These are phyloP conservation scores for Russula brevipes DNA, from an alignment of 768 basidiomycete genomes.

Conservation along the genomic window DNA sequence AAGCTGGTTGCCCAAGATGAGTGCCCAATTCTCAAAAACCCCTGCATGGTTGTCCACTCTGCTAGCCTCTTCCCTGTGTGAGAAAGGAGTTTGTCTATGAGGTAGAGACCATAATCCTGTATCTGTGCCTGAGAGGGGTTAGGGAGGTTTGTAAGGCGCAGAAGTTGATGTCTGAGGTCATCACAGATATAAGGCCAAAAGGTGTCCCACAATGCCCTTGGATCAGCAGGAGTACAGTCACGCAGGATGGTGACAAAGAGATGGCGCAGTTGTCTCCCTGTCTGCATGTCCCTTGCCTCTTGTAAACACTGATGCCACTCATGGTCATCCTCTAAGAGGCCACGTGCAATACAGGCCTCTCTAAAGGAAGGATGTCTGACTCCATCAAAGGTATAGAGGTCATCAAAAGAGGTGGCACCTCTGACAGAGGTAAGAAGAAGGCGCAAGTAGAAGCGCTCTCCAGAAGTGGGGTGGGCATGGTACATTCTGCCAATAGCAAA, in stretches of 20 bases:
- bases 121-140: constrained; percentile 31
- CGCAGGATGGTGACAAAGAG: constrained; percentile 40
- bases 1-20: constrained; percentile 27
- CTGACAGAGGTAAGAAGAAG: background rate
- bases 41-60: constrained; percentile 32
- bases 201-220: constrained; percentile 37
- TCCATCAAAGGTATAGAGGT: constrained; percentile 27
- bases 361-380: constrained; percentile 32
- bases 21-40: constrained; percentile 29
- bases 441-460: background rate
- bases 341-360: constrained; percentile 39
- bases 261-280: constrained; percentile 33
- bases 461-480: background rate
- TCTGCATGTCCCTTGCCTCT: constrained; percentile 22
- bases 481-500: constrained; percentile 17
- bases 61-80: constrained; percentile 27
- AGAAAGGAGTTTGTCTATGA: constrained; percentile 33
- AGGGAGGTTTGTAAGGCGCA: constrained; percentile 9
- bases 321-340: constrained; percentile 41
- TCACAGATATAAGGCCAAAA: constrained; percentile 39
- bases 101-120: constrained; percentile 41
- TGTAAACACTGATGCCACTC: constrained; percentile 31
- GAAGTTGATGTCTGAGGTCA: constrained; percentile 33
- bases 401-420: background rate
- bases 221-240: constrained; percentile 30